Conservation (phyloP, 176 grass and related monocot species). For the Secale cereale region DNA sequence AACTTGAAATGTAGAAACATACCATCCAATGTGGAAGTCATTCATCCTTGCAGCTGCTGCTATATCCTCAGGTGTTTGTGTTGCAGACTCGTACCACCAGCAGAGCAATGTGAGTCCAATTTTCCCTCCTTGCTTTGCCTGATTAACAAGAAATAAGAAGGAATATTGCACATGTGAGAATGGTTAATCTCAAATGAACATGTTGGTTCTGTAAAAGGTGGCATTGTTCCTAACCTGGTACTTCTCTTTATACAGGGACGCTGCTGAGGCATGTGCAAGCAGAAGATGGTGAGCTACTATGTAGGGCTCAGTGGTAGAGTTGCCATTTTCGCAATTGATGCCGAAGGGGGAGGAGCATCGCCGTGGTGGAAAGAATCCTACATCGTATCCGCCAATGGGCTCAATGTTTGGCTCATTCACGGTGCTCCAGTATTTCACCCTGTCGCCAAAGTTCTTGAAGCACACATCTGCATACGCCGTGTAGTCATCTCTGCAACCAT, state of each 20-base stretch:
- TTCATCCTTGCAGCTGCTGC: constrained; percentile 69
- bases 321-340: constrained; percentile 46
- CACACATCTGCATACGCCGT: constrained; percentile 79
- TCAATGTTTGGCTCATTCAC: constrained; percentile 85
- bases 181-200: not conserved
- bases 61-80: constrained; percentile 53
- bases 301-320: constrained; percentile 88
- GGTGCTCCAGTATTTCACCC: constrained; percentile 83
- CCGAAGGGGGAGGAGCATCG: constrained; percentile 81
- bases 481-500: constrained; percentile 74
- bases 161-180: not conserved
- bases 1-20: constrained; percentile 4
- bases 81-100: constrained; percentile 65
- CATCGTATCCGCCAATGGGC: constrained; percentile 57
- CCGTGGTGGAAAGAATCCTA: constrained; percentile 47
- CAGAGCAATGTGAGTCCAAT: constrained; percentile 75
- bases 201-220: not conserved
- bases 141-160: constrained; percentile 7
- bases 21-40: constrained; percentile 96
- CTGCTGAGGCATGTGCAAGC: constrained; percentile 65
- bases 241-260: constrained; percentile 60
- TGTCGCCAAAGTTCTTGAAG: constrained; percentile 84
- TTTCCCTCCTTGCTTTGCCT: constrained; percentile 72
- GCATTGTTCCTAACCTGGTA: constrained; percentile 47
- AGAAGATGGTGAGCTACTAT: constrained; percentile 70